Percentiles rank a stretch among this genome's conserved stretches.
Conservation (phyloP, 345 rosid genomes). For the Populus euphratica region DNA sequence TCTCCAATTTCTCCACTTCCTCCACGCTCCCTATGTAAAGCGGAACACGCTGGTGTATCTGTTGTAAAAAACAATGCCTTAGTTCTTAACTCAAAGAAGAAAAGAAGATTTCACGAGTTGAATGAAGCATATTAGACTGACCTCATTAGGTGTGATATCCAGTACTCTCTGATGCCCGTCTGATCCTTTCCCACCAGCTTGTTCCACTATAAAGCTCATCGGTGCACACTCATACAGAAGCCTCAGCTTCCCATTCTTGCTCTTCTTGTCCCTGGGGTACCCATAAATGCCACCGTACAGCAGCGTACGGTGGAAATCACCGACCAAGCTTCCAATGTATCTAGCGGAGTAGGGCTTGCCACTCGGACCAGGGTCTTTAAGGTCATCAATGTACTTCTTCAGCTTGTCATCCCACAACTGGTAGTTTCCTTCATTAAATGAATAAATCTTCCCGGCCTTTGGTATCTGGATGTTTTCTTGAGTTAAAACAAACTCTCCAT, state of each 20-base stretch:
- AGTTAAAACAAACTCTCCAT: constrained; percentile 87
- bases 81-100: background rate
- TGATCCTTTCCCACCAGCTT: constrained; percentile 98
- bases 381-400: constrained; percentile 87
- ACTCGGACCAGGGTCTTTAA: constrained; percentile 85
- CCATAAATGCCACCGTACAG: constrained; percentile 92
- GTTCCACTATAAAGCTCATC: constrained; percentile 92
- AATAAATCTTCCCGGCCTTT: constrained; percentile 69
- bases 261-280: constrained; percentile 85
- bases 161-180: constrained; percentile 79
- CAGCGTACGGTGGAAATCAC: constrained; percentile 85
- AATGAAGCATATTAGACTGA: constrained; percentile 14
- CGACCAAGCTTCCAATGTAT: constrained; percentile 92
- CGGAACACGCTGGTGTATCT: constrained; percentile 91
- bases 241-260: constrained; percentile 93
- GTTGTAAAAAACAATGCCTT: constrained; percentile 4
- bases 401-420: constrained; percentile 85
- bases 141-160: constrained; percentile 80
- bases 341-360: constrained; percentile 89
- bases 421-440: constrained; percentile 95
- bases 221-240: constrained; percentile 93
- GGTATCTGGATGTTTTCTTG: constrained; percentile 84
- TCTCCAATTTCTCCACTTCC: constrained; percentile 90
- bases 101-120: background rate
- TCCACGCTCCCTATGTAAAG: constrained; percentile 86